A percentile compares a stretch with the other conserved stretches of the same genome.
phyloP scores from a whole-genome alignment of 2,329 filamentous ascomycete species.

The Macrophomina phaseolina region DNA sequence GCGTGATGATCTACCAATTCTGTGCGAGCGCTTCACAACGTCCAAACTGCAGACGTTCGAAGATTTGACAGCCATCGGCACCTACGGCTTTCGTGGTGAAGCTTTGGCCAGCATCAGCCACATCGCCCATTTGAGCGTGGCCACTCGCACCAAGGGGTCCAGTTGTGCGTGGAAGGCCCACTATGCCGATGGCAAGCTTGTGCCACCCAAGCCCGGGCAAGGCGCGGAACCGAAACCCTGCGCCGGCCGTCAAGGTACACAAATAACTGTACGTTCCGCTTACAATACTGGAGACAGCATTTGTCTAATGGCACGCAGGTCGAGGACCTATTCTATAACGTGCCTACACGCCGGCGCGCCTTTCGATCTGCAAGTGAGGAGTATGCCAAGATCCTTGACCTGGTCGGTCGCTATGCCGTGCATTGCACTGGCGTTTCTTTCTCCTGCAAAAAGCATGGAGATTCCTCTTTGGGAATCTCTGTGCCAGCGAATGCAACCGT shows the following conservation, averaged over 20 bases:
- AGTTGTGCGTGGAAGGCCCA: constrained; percentile 88
- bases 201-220: constrained; percentile 86
- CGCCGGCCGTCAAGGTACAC: constrained; percentile 86
- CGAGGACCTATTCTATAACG: constrained; percentile 96
- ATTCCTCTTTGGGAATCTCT: constrained; percentile 80
- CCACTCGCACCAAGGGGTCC: constrained; percentile 88
- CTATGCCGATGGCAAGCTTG: constrained; percentile 82
- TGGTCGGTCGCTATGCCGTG: constrained; percentile 90
- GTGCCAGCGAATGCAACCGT: constrained; percentile 75
- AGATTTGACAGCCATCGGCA: constrained; percentile 85
- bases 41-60: constrained; percentile 95
- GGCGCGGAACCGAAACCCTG: constrained; percentile 83
- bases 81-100: constrained; percentile 97
- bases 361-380: constrained; percentile 93
- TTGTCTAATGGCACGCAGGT: constrained; percentile 55
- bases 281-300: neutral
- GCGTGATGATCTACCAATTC: constrained; percentile 88
- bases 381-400: constrained; percentile 96
- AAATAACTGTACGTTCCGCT: constrained; percentile 72
- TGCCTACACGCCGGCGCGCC: constrained; percentile 83
- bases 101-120: constrained; percentile 97
- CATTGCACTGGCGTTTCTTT: constrained; percentile 93
- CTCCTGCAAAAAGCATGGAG: constrained; percentile 95
- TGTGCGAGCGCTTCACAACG: constrained; percentile 96
- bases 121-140: constrained; percentile 93